A percentile compares a stretch with the other conserved stretches of the same genome.
These are phyloP conservation scores for Tetraselmis striata DNA, from an alignment of 139 green algal species.

Conservation along the genomic window DNA sequence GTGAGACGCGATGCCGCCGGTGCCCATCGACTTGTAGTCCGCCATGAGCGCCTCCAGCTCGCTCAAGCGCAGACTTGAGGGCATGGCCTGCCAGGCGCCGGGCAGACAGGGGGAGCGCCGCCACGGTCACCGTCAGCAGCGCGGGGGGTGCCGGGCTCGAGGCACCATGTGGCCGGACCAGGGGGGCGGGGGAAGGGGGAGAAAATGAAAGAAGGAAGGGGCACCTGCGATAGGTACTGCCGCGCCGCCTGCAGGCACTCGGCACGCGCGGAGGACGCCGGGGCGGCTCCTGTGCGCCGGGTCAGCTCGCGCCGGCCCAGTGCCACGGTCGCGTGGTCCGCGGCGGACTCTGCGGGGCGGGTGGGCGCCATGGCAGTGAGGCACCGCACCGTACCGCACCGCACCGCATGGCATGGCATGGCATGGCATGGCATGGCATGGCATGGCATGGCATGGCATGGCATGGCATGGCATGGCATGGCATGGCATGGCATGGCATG, in stretches of 20 bases:
- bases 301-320: background rate
- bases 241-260: background rate
- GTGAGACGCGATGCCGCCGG: background rate
- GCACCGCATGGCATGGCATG: too few relatives aligned
- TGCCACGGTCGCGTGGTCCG: background rate
- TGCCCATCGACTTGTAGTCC: background rate
- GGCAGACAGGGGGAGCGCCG: too few relatives aligned
- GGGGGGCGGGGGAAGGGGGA: background rate
- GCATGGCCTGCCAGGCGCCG: background rate
- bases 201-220: too few relatives aligned
- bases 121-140: too few relatives aligned
- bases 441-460: too few relatives aligned
- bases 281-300: background rate
- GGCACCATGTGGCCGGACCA: background rate
- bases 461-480: too few relatives aligned
- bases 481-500: too few relatives aligned
- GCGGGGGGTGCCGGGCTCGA: too few relatives aligned
- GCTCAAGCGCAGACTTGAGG: background rate
- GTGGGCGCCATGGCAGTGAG: too few relatives aligned
- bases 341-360: background rate
- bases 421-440: too few relatives aligned
- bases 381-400: too few relatives aligned
- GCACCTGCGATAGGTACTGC: background rate
- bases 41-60: background rate
- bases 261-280: background rate